phyloP scores from a whole-genome alignment of 257 asterid species.

The Ilex aquifolium region DNA sequence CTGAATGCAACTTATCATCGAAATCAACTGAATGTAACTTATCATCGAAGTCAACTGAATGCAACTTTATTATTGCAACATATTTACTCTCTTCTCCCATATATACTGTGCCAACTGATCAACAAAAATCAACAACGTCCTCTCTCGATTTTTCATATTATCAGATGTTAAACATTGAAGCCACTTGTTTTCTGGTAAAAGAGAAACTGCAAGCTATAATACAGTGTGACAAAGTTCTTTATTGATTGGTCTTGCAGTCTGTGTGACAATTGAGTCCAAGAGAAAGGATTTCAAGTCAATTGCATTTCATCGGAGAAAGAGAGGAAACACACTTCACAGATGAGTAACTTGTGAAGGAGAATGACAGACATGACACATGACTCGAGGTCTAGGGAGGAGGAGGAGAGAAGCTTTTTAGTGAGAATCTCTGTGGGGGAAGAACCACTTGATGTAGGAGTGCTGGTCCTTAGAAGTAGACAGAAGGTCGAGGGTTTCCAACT shows the following conservation, averaged over 20 bases:
- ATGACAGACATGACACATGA: constrained; percentile 80
- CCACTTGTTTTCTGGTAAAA: constrained; percentile 78
- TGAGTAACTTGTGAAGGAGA: constrained; percentile 73
- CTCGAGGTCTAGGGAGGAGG: constrained; percentile 49
- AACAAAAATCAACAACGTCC: not conserved
- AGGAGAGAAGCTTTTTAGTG: constrained; percentile 18
- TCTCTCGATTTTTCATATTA: no score
- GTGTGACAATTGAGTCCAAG: constrained; percentile 10
- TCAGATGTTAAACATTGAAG: constrained; percentile 3
- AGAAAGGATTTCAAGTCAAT: constrained; percentile 47
- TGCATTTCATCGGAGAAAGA: constrained; percentile 49
- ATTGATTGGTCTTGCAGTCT: constrained; percentile 47
- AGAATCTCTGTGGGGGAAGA: no score
- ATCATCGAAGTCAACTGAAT: no score
- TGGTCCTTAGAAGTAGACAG: no score
- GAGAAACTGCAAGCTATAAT: constrained; percentile 81
- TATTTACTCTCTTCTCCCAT: constrained; percentile 35
- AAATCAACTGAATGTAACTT: no score
- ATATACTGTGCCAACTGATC: constrained; percentile 79
- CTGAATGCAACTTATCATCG: no score
- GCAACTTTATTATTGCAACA: no score
- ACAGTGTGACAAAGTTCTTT: constrained; percentile 82
- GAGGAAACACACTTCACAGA: constrained; percentile 56
- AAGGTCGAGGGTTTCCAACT: no score
- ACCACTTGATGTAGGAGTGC: no score